Evolutionary conservation across 805 yeast species (phyloP).

Genomic region (Saccharomycopsis guyanensis): DNA sequence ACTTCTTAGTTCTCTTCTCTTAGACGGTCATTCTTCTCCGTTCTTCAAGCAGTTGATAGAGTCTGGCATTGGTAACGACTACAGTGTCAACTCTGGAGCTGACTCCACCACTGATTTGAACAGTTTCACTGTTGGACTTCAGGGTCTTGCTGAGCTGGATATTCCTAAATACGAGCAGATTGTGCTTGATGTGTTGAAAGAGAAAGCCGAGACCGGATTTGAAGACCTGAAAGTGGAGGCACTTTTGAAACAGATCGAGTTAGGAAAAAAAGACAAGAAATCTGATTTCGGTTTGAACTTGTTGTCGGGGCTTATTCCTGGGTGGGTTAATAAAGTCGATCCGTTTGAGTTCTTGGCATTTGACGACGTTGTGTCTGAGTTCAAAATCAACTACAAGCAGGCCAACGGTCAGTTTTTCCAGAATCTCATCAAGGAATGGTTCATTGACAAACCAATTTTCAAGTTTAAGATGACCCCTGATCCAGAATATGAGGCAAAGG

Average conservation of each 20-base stretch:
- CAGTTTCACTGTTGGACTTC: conserved; percentile 78
- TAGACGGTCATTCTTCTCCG: conserved; percentile 91
- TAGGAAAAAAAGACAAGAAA: conserved; percentile 76
- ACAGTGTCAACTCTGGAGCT: conserved; percentile 78
- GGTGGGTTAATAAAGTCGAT: conserved; percentile 78
- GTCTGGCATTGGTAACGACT: conserved; percentile 77
- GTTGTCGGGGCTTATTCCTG: conserved; percentile 66
- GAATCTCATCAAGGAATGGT: conserved; percentile 45
- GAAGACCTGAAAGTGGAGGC: conserved; percentile 66
- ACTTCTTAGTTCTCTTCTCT: conserved; percentile 58
- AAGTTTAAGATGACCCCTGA: conserved; percentile 73
- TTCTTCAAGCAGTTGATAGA: conserved; percentile 83
- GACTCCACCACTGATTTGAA: conserved; percentile 74
- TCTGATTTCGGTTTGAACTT: conserved; percentile 84
- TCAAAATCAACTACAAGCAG: conserved; percentile 50
- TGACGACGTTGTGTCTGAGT: conserved; percentile 48
- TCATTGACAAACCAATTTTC: conserved; percentile 51
- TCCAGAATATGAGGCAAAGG: conserved; percentile 41
- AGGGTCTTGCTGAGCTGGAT: conserved; percentile 54
- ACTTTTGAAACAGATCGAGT: conserved; percentile 78
- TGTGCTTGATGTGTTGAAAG: conserved; percentile 40
- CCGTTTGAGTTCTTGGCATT: conserved; percentile 65
- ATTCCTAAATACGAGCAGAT: conserved; percentile 38
- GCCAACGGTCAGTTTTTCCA: conserved; percentile 53
- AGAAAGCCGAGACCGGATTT: conserved; percentile 39